phyloP scores from a whole-genome alignment of 2,329 filamentous ascomycete species.

The Cordyceps fumosorosea region DNA sequence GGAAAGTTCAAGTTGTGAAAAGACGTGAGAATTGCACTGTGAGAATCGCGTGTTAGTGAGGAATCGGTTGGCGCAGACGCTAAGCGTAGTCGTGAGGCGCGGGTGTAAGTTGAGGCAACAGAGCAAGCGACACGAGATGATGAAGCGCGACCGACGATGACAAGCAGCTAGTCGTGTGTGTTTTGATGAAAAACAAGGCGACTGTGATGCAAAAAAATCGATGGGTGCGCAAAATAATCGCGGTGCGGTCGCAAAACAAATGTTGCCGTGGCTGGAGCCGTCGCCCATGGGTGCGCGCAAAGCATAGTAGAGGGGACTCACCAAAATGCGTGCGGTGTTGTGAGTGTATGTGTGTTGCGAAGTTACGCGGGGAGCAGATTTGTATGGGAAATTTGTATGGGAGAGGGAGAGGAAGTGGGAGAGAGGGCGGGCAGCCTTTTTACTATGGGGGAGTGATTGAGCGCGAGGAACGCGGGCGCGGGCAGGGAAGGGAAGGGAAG shows the following conservation, averaged over 20 bases:
- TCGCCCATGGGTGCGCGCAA: conserved; percentile 30
- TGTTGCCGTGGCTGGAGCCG: conserved; percentile 17
- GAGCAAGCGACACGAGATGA: conserved; percentile 7
- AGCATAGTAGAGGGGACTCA: conserved; percentile 44
- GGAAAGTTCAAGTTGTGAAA: conserved; percentile 5
- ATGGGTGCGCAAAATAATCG: conserved; percentile 20
- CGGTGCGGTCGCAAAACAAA: conserved; percentile 22
- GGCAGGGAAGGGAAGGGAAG: background rate
- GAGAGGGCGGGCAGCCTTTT: conserved; percentile 52
- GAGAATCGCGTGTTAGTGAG: conserved; percentile 12
- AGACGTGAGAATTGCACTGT: conserved; percentile 12
- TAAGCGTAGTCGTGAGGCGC: background rate
- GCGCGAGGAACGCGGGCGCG: conserved; percentile 31
- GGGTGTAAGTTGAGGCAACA: conserved; percentile 10
- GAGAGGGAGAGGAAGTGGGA: conserved; percentile 51
- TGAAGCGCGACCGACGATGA: background rate
- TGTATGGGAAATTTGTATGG: conserved; percentile 56
- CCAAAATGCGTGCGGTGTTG: conserved; percentile 27
- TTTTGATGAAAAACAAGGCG: conserved; percentile 9
- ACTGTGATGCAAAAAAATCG: conserved; percentile 10
- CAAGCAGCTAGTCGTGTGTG: background rate
- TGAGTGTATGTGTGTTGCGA: conserved; percentile 35
- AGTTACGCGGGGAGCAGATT: conserved; percentile 29
- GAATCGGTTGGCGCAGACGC: conserved; percentile 1
- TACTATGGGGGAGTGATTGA: conserved; percentile 60